A percentile compares a stretch with the other conserved stretches of the same genome.
These are phyloP conservation scores for Zoysia pacifica DNA, from an alignment of 176 grass and related monocot genomes.

Conservation along the genomic window DNA sequence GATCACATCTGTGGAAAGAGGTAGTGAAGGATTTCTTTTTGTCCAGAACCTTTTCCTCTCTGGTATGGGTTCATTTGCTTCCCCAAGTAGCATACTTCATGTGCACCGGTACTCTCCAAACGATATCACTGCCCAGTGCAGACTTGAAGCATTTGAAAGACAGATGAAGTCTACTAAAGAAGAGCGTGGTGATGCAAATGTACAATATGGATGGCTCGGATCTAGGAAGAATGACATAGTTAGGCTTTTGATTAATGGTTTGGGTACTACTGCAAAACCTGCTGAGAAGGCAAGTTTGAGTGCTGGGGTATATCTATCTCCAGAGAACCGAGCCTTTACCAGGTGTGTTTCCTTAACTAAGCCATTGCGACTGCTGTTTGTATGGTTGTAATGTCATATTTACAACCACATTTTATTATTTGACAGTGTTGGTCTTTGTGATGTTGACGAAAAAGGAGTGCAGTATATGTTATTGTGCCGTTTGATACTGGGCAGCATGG, in stretches of 20 bases:
- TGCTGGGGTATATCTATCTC: constrained; percentile 63
- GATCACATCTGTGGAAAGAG: constrained; percentile 64
- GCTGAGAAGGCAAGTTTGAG: constrained; percentile 49
- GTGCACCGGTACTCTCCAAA: constrained; percentile 69
- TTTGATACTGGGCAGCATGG: constrained; percentile 63
- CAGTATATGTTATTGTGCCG: constrained; percentile 88
- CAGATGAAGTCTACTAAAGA: constrained; percentile 60
- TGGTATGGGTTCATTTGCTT: constrained; percentile 73
- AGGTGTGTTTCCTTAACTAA: constrained; percentile 47
- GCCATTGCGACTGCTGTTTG: constrained; percentile 14
- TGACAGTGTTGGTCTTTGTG: constrained; percentile 74
- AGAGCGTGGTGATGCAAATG: constrained; percentile 60
- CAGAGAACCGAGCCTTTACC: constrained; percentile 70
- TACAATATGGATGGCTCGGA: constrained; percentile 77
- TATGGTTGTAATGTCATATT: constrained; percentile 15
- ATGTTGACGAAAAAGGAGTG: constrained; percentile 91
- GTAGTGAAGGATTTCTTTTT: constrained; percentile 52
- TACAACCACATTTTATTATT: constrained; percentile 24
- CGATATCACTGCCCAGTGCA: constrained; percentile 59
- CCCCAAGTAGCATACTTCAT: constrained; percentile 57
- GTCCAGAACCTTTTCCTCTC: constrained; percentile 65
- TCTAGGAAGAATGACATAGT: constrained; percentile 71
- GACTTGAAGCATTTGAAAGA: constrained; percentile 75
- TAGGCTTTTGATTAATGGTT: constrained; percentile 76
- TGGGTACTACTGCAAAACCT: constrained; percentile 52